Conservation (phyloP, 164 flowering plant species). For the Macadamia integrifolia region DNA sequence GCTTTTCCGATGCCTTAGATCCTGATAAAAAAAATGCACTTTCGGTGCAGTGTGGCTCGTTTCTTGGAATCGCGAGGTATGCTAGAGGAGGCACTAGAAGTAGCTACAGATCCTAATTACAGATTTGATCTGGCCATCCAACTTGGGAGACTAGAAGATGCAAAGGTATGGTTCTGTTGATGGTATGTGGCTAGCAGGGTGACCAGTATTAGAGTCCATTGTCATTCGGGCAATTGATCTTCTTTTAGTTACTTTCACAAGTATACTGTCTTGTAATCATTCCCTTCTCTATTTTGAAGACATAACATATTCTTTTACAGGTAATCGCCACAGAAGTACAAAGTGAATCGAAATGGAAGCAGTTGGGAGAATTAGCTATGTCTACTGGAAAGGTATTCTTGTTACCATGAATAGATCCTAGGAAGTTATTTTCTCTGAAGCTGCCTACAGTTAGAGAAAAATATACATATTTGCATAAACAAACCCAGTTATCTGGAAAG, state of each 20-base stretch:
- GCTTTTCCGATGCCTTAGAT: neutral
- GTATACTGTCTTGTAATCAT: neutral
- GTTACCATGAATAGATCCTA: neutral
- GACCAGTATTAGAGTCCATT: neutral
- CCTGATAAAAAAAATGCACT: conserved; percentile 5
- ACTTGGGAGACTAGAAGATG: conserved; percentile 81
- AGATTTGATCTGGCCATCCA: conserved; percentile 94
- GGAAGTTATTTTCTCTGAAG: neutral
- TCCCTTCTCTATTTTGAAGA: neutral
- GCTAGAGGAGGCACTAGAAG: conserved; percentile 93
- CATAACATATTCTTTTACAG: conserved; percentile 31
- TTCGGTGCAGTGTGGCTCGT: conserved; percentile 63
- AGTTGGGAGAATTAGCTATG: conserved; percentile 96
- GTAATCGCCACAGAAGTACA: conserved; percentile 77
- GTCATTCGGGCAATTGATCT: neutral
- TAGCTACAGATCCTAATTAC: conserved; percentile 95
- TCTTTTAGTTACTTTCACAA: neutral
- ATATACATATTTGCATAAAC: too few species aligned
- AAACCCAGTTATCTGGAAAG: too few species aligned
- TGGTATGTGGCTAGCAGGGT: neutral
- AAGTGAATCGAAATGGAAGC: conserved; percentile 97
- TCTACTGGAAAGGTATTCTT: conserved; percentile 74
- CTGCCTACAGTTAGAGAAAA: too few species aligned
- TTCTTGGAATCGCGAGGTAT: conserved; percentile 97
- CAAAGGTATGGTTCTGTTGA: conserved; percentile 49